phyloP scores from a whole-genome alignment of 345 rosid species.

The Murraya koenigii region DNA sequence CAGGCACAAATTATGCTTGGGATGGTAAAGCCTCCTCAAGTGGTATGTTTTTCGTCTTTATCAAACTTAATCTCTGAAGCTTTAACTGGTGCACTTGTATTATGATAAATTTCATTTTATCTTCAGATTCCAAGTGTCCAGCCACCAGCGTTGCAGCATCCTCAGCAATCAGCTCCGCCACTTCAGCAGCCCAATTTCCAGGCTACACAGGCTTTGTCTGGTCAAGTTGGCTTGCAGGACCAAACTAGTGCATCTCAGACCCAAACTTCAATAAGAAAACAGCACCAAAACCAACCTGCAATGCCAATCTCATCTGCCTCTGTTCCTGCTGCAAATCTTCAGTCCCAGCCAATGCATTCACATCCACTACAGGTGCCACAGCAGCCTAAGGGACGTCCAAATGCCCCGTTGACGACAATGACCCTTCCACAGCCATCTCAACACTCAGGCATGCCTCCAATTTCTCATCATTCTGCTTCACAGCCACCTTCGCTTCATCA shows the following conservation, averaged over 20 bases:
- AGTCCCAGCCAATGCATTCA: constrained; percentile 56
- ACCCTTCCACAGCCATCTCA: constrained; percentile 64
- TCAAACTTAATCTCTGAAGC: constrained; percentile 1
- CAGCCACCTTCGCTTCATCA: constrained; percentile 61
- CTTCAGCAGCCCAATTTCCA: constrained; percentile 50
- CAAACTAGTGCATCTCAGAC: constrained; percentile 45
- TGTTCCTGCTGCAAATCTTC: constrained; percentile 48
- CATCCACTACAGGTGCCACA: constrained; percentile 52
- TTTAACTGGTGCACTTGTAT: constrained; percentile 13
- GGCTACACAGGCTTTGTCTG: constrained; percentile 40
- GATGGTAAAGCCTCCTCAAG: constrained; percentile 95
- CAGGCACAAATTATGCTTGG: constrained; percentile 99
- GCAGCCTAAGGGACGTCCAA: constrained; percentile 65
- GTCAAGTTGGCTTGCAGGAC: constrained; percentile 52
- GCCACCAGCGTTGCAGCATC: constrained; percentile 45
- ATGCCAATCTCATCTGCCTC: constrained; percentile 46
- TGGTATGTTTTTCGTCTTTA: constrained; percentile 42
- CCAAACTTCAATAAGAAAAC: constrained; percentile 58
- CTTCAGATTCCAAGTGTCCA: constrained; percentile 70
- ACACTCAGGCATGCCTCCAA: constrained; percentile 41
- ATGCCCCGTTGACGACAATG: constrained; percentile 40
- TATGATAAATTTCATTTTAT: constrained; percentile 12
- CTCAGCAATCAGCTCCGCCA: constrained; percentile 59
- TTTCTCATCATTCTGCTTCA: constrained; percentile 56
- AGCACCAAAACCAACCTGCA: constrained; percentile 47